These are phyloP conservation scores for Monilinia polystroma DNA, from an alignment of 2,329 filamentous ascomycete species.

Conservation along the genomic window DNA sequence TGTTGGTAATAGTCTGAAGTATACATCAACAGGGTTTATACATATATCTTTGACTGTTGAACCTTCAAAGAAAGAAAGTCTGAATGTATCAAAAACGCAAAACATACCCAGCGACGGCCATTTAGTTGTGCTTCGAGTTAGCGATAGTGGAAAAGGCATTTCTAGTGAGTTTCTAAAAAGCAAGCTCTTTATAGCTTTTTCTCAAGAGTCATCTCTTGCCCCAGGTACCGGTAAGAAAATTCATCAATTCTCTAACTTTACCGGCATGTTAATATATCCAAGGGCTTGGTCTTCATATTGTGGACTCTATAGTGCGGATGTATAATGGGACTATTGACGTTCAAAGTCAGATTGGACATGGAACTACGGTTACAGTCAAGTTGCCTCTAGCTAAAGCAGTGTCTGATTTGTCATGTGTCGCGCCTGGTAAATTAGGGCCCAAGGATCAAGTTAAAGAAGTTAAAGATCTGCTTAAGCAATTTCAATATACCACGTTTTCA, in stretches of 20 bases:
- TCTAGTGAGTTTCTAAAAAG: constrained; percentile 58
- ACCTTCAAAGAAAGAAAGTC: constrained; percentile 12
- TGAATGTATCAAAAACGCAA: background rate
- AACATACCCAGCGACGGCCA: background rate
- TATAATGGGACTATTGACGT: constrained; percentile 59
- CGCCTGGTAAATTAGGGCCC: background rate
- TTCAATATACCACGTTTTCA: constrained; percentile 8
- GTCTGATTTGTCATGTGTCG: background rate
- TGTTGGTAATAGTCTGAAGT: constrained; percentile 60
- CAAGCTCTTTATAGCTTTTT: constrained; percentile 58
- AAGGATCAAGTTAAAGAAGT: constrained; percentile 13
- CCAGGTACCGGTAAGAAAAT: constrained; percentile 51
- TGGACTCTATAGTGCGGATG: constrained; percentile 56
- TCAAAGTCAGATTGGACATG: constrained; percentile 50
- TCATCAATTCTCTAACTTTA: no score
- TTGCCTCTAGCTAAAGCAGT: constrained; percentile 19
- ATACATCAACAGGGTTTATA: constrained; percentile 52
- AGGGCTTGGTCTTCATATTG: constrained; percentile 57
- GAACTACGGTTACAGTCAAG: constrained; percentile 53
- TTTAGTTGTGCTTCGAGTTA: constrained; percentile 45
- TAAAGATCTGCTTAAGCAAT: constrained; percentile 3
- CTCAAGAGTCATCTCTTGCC: constrained; percentile 59
- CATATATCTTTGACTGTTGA: constrained; percentile 37
- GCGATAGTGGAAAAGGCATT: constrained; percentile 63
- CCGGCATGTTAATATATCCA: background rate